Evolutionary conservation across 148 eudicot species (phyloP).

Genomic region (Heliamphora exappendiculata): DNA sequence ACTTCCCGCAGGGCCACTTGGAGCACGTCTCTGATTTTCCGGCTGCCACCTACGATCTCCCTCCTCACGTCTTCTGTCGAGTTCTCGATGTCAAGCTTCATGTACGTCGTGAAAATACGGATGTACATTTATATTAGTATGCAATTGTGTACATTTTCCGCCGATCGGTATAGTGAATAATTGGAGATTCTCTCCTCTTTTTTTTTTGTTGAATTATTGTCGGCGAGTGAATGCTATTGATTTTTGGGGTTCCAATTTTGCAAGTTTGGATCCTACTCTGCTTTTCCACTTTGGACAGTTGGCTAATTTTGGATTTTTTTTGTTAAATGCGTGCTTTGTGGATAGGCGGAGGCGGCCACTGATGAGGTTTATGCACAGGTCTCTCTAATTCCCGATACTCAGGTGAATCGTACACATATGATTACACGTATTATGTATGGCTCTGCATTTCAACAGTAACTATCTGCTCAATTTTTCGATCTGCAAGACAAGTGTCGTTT

Average conservation of each 20-base stretch:
- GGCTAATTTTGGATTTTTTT: background rate
- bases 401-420: conserved; percentile 33
- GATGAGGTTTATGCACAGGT: conserved; percentile 96
- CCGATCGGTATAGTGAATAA: background rate
- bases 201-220: background rate
- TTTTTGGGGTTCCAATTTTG: background rate
- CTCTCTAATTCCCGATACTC: conserved; percentile 68
- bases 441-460: background rate
- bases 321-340: conserved; percentile 3
- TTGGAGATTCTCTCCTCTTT: background rate
- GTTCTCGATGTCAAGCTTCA: conserved; percentile 93
- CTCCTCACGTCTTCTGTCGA: conserved; percentile 91
- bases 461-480: background rate
- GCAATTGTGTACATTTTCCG: background rate
- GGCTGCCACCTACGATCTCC: conserved; percentile 36
- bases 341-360: conserved; percentile 72
- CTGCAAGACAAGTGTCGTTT: background rate
- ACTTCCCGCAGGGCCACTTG: conserved; percentile 87
- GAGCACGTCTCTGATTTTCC: conserved; percentile 43
- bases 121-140: background rate
- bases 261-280: conserved; percentile 1
- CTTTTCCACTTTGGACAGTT: background rate
- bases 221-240: background rate
- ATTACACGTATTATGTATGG: background rate
- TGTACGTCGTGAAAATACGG: conserved; percentile 36